Conservation (phyloP, 768 basidiomycete species). For the Mycena leptocephala region DNA sequence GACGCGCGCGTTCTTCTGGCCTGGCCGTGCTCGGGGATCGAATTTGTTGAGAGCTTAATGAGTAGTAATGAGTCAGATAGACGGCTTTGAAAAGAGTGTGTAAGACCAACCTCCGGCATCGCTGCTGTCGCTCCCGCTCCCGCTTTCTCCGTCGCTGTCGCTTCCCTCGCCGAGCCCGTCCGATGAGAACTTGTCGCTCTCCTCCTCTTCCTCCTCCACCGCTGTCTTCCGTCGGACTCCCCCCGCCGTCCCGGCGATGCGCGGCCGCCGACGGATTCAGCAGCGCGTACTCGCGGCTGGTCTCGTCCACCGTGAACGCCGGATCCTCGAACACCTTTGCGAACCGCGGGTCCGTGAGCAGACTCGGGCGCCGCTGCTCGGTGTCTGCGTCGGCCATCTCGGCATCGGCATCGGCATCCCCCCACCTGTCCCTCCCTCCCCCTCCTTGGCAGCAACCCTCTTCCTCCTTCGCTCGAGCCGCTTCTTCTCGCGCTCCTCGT, state of each 20-base stretch:
- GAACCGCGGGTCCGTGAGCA: slow-evolving; percentile 93
- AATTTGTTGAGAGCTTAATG: slow-evolving; percentile 65
- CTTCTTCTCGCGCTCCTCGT: slow-evolving; percentile 74
- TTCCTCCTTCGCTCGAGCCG: slow-evolving; percentile 69
- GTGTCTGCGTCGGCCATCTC: slow-evolving; percentile 46
- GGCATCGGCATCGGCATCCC: slow-evolving; percentile 53
- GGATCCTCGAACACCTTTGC: slow-evolving; percentile 92
- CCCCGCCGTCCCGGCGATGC: slow-evolving; percentile 59
- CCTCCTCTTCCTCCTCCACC: slow-evolving; percentile 92
- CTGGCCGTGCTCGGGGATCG: slow-evolving; percentile 65
- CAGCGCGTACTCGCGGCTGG: slow-evolving; percentile 89
- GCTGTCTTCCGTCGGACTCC: slow-evolving; percentile 75
- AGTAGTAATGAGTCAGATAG: not conserved
- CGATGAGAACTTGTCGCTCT: slow-evolving; percentile 81
- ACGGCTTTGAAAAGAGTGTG: slow-evolving; percentile 5
- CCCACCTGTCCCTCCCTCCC: slow-evolving; percentile 58
- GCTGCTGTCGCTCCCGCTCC: slow-evolving; percentile 62
- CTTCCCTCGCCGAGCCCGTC: slow-evolving; percentile 64
- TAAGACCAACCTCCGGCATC: slow-evolving; percentile 67
- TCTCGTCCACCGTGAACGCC: slow-evolving; percentile 93
- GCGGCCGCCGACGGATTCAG: slow-evolving; percentile 91
- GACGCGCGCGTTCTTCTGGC: slow-evolving; percentile 63
- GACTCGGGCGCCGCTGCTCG: slow-evolving; percentile 48
- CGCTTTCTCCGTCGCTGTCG: slow-evolving; percentile 60
- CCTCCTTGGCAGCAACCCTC: slow-evolving; percentile 59